phyloP scores from a whole-genome alignment of 1,284 basidiomycete species.

The Pseudozyma sp. region DNA sequence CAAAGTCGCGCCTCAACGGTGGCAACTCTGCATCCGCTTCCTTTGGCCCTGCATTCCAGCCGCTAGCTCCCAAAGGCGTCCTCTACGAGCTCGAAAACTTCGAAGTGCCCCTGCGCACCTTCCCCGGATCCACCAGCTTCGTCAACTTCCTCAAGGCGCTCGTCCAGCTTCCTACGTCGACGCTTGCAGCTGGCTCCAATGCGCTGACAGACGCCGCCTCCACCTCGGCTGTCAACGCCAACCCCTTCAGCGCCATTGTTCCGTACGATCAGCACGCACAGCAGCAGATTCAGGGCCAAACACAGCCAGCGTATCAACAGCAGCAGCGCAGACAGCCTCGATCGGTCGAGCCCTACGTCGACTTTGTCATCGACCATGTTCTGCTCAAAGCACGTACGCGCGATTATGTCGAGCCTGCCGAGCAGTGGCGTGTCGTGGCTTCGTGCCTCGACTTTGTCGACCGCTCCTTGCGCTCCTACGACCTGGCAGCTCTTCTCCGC shows the following conservation, averaged over 20 bases:
- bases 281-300: slow-evolving; percentile 24
- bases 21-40: background rate
- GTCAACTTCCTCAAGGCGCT: slow-evolving; percentile 83
- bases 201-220: slow-evolving; percentile 24
- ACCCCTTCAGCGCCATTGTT: slow-evolving; percentile 49
- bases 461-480: slow-evolving; percentile 81
- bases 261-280: slow-evolving; percentile 31
- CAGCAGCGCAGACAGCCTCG: slow-evolving; percentile 33
- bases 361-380: slow-evolving; percentile 89
- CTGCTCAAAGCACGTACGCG: slow-evolving; percentile 74
- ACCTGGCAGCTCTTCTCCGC: slow-evolving; percentile 72
- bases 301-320: slow-evolving; percentile 26
- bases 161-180: slow-evolving; percentile 38
- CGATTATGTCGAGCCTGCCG: slow-evolving; percentile 80
- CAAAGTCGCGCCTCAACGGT: slow-evolving; percentile 16
- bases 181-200: slow-evolving; percentile 26
- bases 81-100: slow-evolving; percentile 81
- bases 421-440: slow-evolving; percentile 89
- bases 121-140: slow-evolving; percentile 89
- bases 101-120: slow-evolving; percentile 81
- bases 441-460: slow-evolving; percentile 87
- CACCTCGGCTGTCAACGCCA: slow-evolving; percentile 11
- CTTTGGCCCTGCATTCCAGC: slow-evolving; percentile 40
- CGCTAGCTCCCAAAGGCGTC: slow-evolving; percentile 57
- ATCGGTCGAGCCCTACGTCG: slow-evolving; percentile 79